These are phyloP conservation scores for Monilinia fructigena DNA, from an alignment of 2,329 filamentous ascomycete species.

Conservation along the genomic window DNA sequence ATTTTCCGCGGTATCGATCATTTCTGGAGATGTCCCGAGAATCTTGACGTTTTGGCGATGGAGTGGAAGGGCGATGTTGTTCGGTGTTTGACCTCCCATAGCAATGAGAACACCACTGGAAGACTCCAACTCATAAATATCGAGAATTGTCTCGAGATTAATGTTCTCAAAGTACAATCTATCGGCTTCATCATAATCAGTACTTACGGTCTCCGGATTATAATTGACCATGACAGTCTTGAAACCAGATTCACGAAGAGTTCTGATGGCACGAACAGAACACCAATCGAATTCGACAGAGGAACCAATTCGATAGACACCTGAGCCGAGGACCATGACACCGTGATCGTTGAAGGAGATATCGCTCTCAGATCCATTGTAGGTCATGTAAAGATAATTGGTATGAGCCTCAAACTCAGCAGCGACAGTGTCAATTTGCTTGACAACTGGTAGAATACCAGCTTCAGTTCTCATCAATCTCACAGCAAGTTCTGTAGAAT, in stretches of 20 bases:
- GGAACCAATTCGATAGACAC: conserved; percentile 96
- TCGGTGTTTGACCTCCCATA: conserved; percentile 91
- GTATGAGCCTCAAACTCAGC: conserved; percentile 94
- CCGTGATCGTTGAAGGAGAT: conserved; percentile 92
- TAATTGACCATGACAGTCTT: conserved; percentile 96
- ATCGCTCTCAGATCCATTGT: conserved; percentile 93
- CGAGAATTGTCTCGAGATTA: conserved; percentile 96
- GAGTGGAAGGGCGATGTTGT: conserved; percentile 93
- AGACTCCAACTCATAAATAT: conserved; percentile 92
- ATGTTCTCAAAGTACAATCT: conserved; percentile 96
- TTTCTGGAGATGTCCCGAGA: conserved; percentile 85
- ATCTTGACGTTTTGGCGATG: conserved; percentile 90
- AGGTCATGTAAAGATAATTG: conserved; percentile 93
- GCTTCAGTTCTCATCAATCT: conserved; percentile 81
- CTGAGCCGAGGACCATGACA: conserved; percentile 83
- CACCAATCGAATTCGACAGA: conserved; percentile 99
- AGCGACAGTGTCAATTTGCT: conserved; percentile 96
- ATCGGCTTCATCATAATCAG: conserved; percentile 87
- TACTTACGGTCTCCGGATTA: conserved; percentile 65
- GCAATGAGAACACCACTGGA: conserved; percentile 89
- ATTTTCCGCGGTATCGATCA: conserved; percentile 98
- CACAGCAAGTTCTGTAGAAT: conserved; percentile 84
- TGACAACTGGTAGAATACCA: conserved; percentile 91
- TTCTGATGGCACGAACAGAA: conserved; percentile 83
- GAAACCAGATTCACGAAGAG: conserved; percentile 81